Percentiles rank a stretch among this genome's conserved stretches.
Conservation (phyloP, 257 asterid species). For the Solanum commersonii region DNA sequence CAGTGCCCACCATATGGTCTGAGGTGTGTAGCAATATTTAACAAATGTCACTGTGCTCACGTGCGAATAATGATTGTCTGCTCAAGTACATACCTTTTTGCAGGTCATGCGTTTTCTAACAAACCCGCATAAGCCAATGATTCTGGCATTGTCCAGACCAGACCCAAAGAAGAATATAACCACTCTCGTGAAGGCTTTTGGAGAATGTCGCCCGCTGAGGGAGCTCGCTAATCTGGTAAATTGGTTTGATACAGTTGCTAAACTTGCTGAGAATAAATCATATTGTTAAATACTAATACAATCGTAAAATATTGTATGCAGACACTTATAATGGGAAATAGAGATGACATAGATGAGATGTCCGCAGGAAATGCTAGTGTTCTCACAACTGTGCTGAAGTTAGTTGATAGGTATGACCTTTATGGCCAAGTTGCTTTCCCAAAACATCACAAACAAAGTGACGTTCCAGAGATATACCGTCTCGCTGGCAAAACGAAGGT, state of each 20-base stretch:
- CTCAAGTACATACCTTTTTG: not conserved
- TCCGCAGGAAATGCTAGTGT: conserved; percentile 55
- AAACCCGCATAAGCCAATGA: conserved; percentile 90
- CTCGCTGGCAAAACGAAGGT: conserved; percentile 79
- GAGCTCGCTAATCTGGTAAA: conserved; percentile 88
- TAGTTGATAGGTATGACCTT: conserved; percentile 66
- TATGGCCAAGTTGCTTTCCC: conserved; percentile 88
- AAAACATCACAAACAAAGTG: conserved; percentile 71
- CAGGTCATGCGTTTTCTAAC: conserved; percentile 77
- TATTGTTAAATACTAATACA: not conserved
- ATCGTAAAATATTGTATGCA: conserved; percentile 4
- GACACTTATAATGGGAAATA: conserved; percentile 87
- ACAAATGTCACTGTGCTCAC: not conserved
- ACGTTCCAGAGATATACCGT: conserved; percentile 79
- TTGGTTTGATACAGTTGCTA: not conserved
- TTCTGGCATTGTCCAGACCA: conserved; percentile 76
- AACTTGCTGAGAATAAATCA: not conserved
- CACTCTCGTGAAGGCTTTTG: conserved; percentile 71
- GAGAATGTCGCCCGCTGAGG: conserved; percentile 69
- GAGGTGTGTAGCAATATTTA: conserved; percentile 36
- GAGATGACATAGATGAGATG: conserved; percentile 84
- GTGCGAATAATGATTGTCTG: not conserved
- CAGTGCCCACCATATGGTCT: conserved; percentile 65
- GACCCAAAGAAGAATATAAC: conserved; percentile 79
- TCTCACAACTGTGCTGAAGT: conserved; percentile 62